Evolutionary conservation across 768 basidiomycete species (phyloP), one percentile per base, ranked within the genome.

Genomic region (Agrocybe praecox): DNA sequence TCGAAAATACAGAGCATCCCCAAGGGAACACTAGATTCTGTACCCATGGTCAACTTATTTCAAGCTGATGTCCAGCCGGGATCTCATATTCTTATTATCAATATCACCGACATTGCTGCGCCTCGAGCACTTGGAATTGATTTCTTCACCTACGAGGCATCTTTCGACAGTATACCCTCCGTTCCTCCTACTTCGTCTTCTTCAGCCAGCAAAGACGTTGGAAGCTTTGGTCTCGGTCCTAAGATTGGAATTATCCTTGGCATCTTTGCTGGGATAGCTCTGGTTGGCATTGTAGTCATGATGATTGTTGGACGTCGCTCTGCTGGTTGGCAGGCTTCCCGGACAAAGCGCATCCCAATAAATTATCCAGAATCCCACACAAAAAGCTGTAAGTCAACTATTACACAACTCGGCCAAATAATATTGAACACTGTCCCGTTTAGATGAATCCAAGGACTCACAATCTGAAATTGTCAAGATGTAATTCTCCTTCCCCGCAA

Each of bases 71-170:
- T 77, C 5, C 49, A 66, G 22, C 64, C 73, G 14, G 75, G 74
- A 24, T 61, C 56, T n/a, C 77, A 79, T 54, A 74, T 69, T 0
- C 69, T 79, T 33, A 47, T 67, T 12, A 62, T 79, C 58, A 75
- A 74, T 57, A 59, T 78, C 45, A 75, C 73, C 21, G 65, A 74
- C 11, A 69, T 78, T 49, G 60, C 67, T 29, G 53, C 65, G 0
- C 60, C 67, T 15, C 65, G 70, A 52, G 65, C 71, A 2, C 52
- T 77, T 32, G 75, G 74, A 15, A 67, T 79, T 61, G 76, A 79
- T 63, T 75, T 76, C 49, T 64, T 80, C 36, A 55, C 71, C 4
- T 80, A 77, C 58, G 76, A 73, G 50, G 65, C 74, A 1, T 70
- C 76, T 11, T 69, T 67, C 49, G 49, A 65, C 18, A 68, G 62